phyloP scores from a whole-genome alignment of 2,329 filamentous ascomycete species.

The Pleurostoma richardsiae region DNA sequence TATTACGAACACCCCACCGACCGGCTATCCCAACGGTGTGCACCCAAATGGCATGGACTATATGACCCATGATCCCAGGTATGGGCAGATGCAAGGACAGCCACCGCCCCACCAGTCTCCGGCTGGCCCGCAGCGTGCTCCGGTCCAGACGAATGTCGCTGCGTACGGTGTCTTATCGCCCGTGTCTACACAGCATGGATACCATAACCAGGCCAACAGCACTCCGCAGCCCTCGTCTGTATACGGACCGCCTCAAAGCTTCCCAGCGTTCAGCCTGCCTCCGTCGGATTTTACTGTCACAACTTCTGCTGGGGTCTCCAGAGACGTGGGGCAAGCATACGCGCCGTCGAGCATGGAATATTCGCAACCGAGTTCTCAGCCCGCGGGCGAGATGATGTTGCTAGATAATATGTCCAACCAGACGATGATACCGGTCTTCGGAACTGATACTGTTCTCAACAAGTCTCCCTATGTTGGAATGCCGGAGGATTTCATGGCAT shows the following conservation, averaged over 20 bases:
- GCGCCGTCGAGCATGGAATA: conserved; percentile 30
- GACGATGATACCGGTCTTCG: conserved; percentile 80
- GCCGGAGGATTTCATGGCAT: conserved; percentile 82
- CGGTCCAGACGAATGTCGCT: conserved; percentile 40
- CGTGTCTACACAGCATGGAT: conserved; percentile 42
- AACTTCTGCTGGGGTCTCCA: conserved; percentile 26
- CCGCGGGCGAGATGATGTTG: conserved; percentile 51
- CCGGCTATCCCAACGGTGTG: conserved; percentile 25
- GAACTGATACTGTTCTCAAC: conserved; percentile 69
- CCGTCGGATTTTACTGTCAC: conserved; percentile 49
- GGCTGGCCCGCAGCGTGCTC: conserved; percentile 35
- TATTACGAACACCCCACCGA: conserved; percentile 36
- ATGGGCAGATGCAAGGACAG: conserved; percentile 21
- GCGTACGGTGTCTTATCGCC: conserved; percentile 49
- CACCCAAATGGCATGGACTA: conserved; percentile 36
- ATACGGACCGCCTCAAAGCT: conserved; percentile 57
- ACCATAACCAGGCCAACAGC: conserved; percentile 38
- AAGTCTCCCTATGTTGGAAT: conserved; percentile 81
- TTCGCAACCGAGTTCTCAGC: conserved; percentile 35
- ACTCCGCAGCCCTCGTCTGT: conserved; percentile 36
- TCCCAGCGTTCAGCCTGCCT: conserved; percentile 58
- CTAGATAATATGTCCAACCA: conserved; percentile 58
- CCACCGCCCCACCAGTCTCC: conserved; percentile 33
- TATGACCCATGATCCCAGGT: conserved; percentile 32
- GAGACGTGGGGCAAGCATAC: conserved; percentile 30